Conservation (phyloP, 345 rosid species). For the Aethionema arabicum region DNA sequence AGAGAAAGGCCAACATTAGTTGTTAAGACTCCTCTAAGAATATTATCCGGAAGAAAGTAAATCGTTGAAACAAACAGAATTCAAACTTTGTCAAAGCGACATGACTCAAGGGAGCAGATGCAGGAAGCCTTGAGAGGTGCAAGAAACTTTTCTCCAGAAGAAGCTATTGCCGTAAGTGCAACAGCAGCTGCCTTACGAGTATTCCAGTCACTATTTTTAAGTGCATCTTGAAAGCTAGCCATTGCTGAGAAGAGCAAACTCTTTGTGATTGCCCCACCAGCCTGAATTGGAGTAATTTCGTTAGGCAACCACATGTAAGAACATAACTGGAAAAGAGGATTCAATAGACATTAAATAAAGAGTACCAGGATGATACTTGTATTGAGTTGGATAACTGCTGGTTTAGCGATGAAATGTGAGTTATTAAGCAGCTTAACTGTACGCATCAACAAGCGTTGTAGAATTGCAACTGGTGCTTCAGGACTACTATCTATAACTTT, state of each 20-base stretch:
- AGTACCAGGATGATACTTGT: slow-evolving; percentile 72
- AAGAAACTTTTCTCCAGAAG: slow-evolving; percentile 60
- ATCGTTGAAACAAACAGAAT: not conserved
- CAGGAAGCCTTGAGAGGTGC: slow-evolving; percentile 71
- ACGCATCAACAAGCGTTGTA: slow-evolving; percentile 72
- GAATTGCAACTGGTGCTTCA: slow-evolving; percentile 63
- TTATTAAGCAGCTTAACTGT: slow-evolving; percentile 74
- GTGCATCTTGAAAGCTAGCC: slow-evolving; percentile 70
- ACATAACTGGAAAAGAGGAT: not conserved
- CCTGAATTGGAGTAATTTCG: slow-evolving; percentile 45
- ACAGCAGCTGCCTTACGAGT: slow-evolving; percentile 92
- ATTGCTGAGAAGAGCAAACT: slow-evolving; percentile 63
- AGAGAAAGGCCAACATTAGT: slow-evolving; percentile 28
- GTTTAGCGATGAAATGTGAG: slow-evolving; percentile 82
- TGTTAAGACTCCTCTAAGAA: slow-evolving; percentile 1
- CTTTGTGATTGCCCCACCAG: slow-evolving; percentile 79
- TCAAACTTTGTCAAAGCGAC: slow-evolving; percentile 93
- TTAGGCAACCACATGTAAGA: slow-evolving; percentile 2
- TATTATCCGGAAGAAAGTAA: slow-evolving; percentile 12
- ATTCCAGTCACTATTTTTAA: slow-evolving; percentile 75
- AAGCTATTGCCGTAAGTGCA: slow-evolving; percentile 76
- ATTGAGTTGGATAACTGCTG: slow-evolving; percentile 76
- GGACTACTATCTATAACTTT: slow-evolving; percentile 60
- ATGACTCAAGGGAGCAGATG: slow-evolving; percentile 69
- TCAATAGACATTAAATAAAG: not conserved